Conservation (phyloP, 2,329 filamentous ascomycete species). For the Exophiala oligosperma region DNA sequence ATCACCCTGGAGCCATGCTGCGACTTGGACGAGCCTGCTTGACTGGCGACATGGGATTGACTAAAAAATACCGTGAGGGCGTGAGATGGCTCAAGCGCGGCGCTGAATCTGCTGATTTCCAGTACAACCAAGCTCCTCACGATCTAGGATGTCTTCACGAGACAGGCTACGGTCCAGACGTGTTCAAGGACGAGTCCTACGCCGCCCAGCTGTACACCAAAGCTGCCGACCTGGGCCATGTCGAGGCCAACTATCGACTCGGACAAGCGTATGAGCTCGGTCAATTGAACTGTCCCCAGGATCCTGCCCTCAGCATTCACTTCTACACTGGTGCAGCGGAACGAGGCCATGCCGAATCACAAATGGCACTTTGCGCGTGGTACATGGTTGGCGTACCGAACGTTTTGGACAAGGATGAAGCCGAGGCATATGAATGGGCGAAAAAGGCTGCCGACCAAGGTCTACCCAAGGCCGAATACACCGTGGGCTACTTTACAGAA, state of each 20-base stretch:
- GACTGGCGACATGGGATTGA: slow-evolving; percentile 79
- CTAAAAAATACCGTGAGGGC: slow-evolving; percentile 83
- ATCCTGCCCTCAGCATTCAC: slow-evolving; percentile 91
- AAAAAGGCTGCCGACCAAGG: slow-evolving; percentile 80
- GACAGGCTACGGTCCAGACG: slow-evolving; percentile 87
- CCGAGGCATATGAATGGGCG: slow-evolving; percentile 96
- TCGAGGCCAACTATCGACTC: slow-evolving; percentile 81
- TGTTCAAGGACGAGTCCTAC: slow-evolving; percentile 88
- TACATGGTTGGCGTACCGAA: slow-evolving; percentile 95
- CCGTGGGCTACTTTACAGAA: slow-evolving; percentile 95
- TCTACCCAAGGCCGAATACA: slow-evolving; percentile 80
- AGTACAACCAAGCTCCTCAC: slow-evolving; percentile 92
- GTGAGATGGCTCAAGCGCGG: slow-evolving; percentile 96
- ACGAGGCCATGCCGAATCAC: slow-evolving; percentile 76
- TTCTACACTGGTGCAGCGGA: slow-evolving; percentile 95
- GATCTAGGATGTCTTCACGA: slow-evolving; percentile 88
- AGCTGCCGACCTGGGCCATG: slow-evolving; percentile 85
- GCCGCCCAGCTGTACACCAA: slow-evolving; percentile 93
- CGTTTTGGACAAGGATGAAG: slow-evolving; percentile 89
- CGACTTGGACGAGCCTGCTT: slow-evolving; percentile 88
- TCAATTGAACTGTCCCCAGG: slow-evolving; percentile 78
- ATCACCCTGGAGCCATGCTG: slow-evolving; percentile 92
- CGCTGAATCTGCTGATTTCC: slow-evolving; percentile 80
- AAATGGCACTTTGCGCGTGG: slow-evolving; percentile 99
- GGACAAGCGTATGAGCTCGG: slow-evolving; percentile 98